Evolutionary conservation across 169 alveolate genomes (phyloP).

Genomic region (Plasmodium coatneyi): DNA sequence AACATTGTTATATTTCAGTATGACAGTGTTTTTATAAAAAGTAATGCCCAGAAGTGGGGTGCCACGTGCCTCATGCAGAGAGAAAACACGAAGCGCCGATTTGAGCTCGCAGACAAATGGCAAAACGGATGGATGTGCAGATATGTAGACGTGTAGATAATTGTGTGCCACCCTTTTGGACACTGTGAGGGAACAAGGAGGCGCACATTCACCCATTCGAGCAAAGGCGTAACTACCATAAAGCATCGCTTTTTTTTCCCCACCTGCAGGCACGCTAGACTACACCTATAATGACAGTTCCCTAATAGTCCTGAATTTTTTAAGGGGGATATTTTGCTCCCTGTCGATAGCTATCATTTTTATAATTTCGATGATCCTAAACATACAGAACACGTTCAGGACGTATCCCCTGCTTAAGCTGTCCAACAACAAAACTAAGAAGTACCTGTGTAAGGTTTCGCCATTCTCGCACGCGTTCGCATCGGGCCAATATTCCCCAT

Average conservation of each 20-base stretch:
- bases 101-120: neutral
- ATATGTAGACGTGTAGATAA: neutral
- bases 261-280: constrained; percentile 42
- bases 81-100: neutral
- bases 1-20: constrained; percentile 69
- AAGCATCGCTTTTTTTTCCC: neutral
- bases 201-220: neutral
- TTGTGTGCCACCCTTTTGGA: neutral
- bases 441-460: constrained; percentile 28
- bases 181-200: neutral
- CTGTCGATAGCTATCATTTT: constrained; percentile 51
- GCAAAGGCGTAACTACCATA: neutral
- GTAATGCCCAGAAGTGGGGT: neutral
- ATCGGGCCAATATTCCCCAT: neutral
- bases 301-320: constrained; percentile 40
- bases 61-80: neutral
- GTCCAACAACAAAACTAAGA: constrained; percentile 43
- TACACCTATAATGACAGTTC: constrained; percentile 60
- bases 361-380: constrained; percentile 44
- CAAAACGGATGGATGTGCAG: neutral
- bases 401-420: constrained; percentile 49
- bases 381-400: constrained; percentile 55
- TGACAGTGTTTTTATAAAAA: constrained; percentile 71
- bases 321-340: constrained; percentile 69
- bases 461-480: neutral